Evolutionary conservation across 1,139 yeast species (phyloP), one percentile per base, ranked within the genome.

Genomic region (Lodderomyces pseudojiufengensis): DNA sequence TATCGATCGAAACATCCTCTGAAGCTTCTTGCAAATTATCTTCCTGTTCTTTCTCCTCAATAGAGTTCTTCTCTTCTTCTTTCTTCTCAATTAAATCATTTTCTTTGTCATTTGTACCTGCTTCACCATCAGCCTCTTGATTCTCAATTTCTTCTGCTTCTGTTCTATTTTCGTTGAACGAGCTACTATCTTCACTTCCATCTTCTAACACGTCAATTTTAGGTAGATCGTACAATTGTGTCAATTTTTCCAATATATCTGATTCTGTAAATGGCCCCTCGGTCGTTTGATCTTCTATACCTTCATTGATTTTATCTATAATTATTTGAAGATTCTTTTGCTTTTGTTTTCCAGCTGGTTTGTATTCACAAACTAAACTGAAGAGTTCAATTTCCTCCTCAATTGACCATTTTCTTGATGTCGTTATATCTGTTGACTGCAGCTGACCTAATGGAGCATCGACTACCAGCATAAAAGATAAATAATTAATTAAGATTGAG

Each of bases 341-440:
- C 48, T 76, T 81, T 47, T 75, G 60, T 27, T 58, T 52, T 0
- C 85, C 84, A 3, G 76, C 63, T 1, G 95, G 95, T 51, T 81
- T 81, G 58, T 68, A 72, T 44, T 78, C 81, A 46, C 92, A 79
- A 2, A 84, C 67, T 35, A 86, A 77, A 39, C 76, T 66, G 50
- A 83, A 76, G 26, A 85, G 66, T 44, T 68, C 67, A 33, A 81
- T 78, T 53, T 85, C 95, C 43, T 82, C 85, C 35, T 77, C 80
- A 2, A 70, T 54, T 8, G 70, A 59, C 95, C 95, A 71, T 61
- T 42, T 29, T 30, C 48, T 34, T 4, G 23, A n/a, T 11, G 29
- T 5, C 5, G 20, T 5, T 9, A 5, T 20, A 14, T 2, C 8
- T n/a, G 3, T 23, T 8, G n/a, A 9, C 18, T 11, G 12, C 27